Percentiles rank a stretch among this genome's conserved stretches.
Conservation (phyloP, 1,284 basidiomycete species). For the Cryptococcus hybrid region DNA sequence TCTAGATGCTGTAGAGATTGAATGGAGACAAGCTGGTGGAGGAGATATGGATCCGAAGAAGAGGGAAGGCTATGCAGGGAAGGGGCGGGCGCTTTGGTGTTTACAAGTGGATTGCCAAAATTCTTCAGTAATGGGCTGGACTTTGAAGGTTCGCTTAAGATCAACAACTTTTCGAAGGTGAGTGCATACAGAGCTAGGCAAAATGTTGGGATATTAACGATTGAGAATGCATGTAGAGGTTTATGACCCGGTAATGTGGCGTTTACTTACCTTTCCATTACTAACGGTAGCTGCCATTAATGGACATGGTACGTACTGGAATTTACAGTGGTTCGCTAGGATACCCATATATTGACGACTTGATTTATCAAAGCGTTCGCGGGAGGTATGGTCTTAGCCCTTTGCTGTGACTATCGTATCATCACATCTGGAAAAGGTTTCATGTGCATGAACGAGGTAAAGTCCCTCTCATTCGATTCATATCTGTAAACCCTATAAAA, state of each 20-base stretch:
- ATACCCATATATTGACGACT: not conserved
- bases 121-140: conserved; percentile 90
- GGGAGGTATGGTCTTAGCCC: conserved; percentile 73
- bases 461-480: not conserved
- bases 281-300: conserved; percentile 81
- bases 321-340: not conserved
- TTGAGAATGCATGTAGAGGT: conserved; percentile 28
- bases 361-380: conserved; percentile 62
- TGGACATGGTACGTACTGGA: conserved; percentile 60
- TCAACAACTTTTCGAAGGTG: conserved; percentile 75
- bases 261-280: conserved; percentile 52
- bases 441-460: conserved; percentile 90
- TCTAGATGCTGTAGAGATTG: conserved; percentile 70
- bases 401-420: conserved; percentile 85
- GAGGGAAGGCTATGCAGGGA: conserved; percentile 50
- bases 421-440: conserved; percentile 82
- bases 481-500: not conserved
- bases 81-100: conserved; percentile 64
- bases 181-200: conserved; percentile 24
- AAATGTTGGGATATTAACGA: not conserved
- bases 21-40: conserved; percentile 67
- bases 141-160: conserved; percentile 60
- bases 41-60: conserved; percentile 47
- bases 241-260: conserved; percentile 43
- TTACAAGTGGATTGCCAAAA: conserved; percentile 72